Evolutionary conservation across 495 filamentous ascomycete genomes (phyloP).

Genomic region (Chlorociboria aeruginascens): DNA sequence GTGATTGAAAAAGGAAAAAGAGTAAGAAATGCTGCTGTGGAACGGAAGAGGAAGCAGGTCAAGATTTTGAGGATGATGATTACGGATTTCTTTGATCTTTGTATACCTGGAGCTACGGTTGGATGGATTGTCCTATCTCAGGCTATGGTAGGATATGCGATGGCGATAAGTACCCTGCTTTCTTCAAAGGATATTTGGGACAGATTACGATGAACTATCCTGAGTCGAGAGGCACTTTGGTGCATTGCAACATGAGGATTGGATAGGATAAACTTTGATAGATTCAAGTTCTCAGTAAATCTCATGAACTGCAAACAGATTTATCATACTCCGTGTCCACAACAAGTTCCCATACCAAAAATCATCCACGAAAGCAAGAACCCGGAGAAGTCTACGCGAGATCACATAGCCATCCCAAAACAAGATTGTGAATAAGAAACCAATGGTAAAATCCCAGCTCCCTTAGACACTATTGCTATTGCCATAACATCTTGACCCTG

Average conservation of each 20-base stretch:
- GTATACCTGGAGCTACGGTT: conserved; percentile 40
- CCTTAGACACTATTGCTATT: too few species aligned
- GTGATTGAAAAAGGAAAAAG: not conserved
- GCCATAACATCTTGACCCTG: not conserved
- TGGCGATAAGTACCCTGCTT: conserved; percentile 46
- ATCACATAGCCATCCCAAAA: too few species aligned
- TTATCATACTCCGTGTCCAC: not conserved
- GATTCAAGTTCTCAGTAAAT: not conserved
- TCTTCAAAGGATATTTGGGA: conserved; percentile 48
- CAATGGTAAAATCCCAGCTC: too few species aligned
- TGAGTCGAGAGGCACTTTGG: too few species aligned
- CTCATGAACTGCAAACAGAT: not conserved
- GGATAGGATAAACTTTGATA: too few species aligned
- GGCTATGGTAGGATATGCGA: conserved; percentile 35
- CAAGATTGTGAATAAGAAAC: too few species aligned
- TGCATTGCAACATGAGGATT: too few species aligned
- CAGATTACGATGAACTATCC: conserved; percentile 16
- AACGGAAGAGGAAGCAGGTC: conserved; percentile 3
- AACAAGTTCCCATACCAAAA: not conserved
- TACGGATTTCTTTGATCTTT: conserved; percentile 43
- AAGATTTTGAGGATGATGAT: conserved; percentile 24
- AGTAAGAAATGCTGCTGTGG: conserved; percentile 1
- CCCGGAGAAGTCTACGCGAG: too few species aligned
- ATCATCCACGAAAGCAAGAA: too few species aligned
- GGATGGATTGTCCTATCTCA: conserved; percentile 39